Conservation (phyloP, 768 basidiomycete genomes). For the Mycena vitilis region DNA sequence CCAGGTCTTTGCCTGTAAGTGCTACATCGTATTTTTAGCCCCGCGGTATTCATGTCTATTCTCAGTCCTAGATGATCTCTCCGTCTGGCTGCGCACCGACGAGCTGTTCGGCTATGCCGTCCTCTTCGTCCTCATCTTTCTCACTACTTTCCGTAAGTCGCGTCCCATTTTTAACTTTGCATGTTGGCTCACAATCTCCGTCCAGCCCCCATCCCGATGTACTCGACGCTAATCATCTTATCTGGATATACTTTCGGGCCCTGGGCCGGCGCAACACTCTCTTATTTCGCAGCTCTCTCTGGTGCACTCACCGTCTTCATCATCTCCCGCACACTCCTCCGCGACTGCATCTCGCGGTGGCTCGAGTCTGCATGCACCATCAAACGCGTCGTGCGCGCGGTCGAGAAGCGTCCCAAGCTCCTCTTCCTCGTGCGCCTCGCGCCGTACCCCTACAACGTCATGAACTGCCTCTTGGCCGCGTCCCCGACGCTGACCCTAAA, state of each 20-base stretch:
- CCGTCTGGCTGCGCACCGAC: conserved; percentile 80
- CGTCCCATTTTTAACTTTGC: conserved; percentile 13
- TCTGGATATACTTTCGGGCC: conserved; percentile 93
- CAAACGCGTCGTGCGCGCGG: conserved; percentile 85
- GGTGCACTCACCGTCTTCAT: conserved; percentile 89
- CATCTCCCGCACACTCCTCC: conserved; percentile 80
- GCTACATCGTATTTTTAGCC: conserved; percentile 18
- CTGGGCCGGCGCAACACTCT: conserved; percentile 86
- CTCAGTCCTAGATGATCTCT: conserved; percentile 84
- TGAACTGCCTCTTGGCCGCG: conserved; percentile 93
- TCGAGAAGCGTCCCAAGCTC: conserved; percentile 88
- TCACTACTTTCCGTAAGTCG: conserved; percentile 86
- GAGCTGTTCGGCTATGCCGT: conserved; percentile 80
- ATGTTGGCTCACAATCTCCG: conserved; percentile 21
- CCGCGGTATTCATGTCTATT: conserved; percentile 25
- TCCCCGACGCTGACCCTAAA: conserved; percentile 83
- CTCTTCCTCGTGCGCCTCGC: conserved; percentile 93
- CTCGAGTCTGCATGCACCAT: conserved; percentile 77
- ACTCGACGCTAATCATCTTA: conserved; percentile 92
- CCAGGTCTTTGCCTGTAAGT: conserved; percentile 84
- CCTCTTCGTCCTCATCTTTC: conserved; percentile 85
- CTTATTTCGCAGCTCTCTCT: conserved; percentile 85
- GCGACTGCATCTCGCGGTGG: conserved; percentile 77
- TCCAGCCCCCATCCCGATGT: conserved; percentile 88
- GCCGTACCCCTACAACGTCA: conserved; percentile 94